These are phyloP conservation scores for Dendrobium nobile DNA, from an alignment of 106 monocot genomes.

Conservation along the genomic window DNA sequence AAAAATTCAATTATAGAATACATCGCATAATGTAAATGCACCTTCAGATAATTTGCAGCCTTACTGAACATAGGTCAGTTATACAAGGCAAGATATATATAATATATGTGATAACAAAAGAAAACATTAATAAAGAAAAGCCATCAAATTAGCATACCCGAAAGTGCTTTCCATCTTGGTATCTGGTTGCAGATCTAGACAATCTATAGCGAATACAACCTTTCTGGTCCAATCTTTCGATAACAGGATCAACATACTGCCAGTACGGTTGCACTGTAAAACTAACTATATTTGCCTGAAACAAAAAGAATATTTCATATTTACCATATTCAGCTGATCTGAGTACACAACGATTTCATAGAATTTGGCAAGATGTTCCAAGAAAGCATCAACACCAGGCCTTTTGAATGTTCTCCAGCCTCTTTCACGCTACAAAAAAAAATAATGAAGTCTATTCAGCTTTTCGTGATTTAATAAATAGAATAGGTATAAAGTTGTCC, in stretches of 20 bases:
- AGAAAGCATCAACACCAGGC: constrained; percentile 91
- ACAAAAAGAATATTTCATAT: not conserved
- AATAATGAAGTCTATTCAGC: not conserved
- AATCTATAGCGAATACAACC: constrained; percentile 84
- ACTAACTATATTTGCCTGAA: not conserved
- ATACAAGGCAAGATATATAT: not conserved
- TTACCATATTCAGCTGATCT: constrained; percentile 93
- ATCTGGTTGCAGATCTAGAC: constrained; percentile 87
- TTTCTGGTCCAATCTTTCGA: constrained; percentile 89
- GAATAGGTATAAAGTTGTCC: not conserved
- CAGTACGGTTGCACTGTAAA: constrained; percentile 7
- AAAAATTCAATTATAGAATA: not conserved
- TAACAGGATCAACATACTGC: constrained; percentile 95
- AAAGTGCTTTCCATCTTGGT: constrained; percentile 89
- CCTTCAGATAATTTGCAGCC: not conserved
- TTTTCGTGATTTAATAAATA: not conserved
- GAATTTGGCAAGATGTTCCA: constrained; percentile 91
- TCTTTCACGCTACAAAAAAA: constrained; percentile 71
- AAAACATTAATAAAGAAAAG: not conserved
- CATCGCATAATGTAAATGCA: not conserved
- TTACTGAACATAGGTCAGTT: not conserved
- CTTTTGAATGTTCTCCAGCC: constrained; percentile 98
- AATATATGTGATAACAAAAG: not conserved
- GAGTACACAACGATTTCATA: constrained; percentile 98
- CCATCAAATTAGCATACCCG: constrained; percentile 43